Base-by-base conservation (phyloP, 306 rosid genomes). In the Prunus salicina region DNA sequence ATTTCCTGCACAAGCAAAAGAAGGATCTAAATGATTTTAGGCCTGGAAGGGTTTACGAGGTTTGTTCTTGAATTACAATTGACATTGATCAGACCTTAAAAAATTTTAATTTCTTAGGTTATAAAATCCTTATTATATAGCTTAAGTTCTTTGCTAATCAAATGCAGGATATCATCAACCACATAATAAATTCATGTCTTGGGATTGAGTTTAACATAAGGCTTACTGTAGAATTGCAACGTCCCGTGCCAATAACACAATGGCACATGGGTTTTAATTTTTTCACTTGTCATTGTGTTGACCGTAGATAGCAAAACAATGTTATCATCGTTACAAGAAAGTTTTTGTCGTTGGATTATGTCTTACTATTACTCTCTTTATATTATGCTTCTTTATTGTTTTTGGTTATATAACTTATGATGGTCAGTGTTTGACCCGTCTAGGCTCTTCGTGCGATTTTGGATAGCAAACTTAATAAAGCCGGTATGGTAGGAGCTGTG, bases 391-490 rank as follows among this genome's bases (percentile, higher is more conserved):
- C 18, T 67, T 19, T 45, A 12, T 3, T 67, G 49, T 12, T 4
- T 67, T 43, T 38, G 4, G 10, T 67, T 41, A 4, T 67, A 22
- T 22, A 20, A n/a, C 12, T 75, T 28, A 20, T 16, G 38, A 34
- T 11, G 13, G 15, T 64, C 16, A 20, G 19, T 64, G 63, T 69
- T 63, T 51, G 71, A 30, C 45, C 34, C 74, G 1, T 69, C 22
- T 60, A 86, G 79, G 76, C 74, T 20, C 83, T 82, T 8, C 81
- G 63, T 16, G 50, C 63, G 20, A 82, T 82, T 80, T 55, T 82
- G 0, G 83, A 77, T 78, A 80, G 84, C 64, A 81, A 74, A 27
- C 83, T 80, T 70, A 82, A 77, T 52, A 86, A 86, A 82, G 64
- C 65, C 53, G 89, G 84, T 67, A 57, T 82, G 78, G 71, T 80